phyloP scores from a whole-genome alignment of 352 stramenopile genomes.

The Phytophthora meadii region DNA sequence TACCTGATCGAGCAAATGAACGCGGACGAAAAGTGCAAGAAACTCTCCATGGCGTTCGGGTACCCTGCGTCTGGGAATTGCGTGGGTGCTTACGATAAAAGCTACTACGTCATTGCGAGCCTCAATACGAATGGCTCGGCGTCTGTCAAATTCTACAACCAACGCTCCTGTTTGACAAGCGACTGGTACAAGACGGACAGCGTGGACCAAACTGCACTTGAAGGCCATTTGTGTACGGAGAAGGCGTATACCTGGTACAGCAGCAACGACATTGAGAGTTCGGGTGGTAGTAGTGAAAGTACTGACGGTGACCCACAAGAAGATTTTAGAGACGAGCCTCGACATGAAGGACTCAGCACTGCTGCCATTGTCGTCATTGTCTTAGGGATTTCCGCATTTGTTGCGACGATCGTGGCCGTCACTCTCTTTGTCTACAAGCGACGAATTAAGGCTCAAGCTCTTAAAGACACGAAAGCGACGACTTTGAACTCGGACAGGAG shows the following conservation, averaged over 20 bases:
- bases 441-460: slow-evolving; percentile 8
- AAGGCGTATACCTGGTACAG: slow-evolving; percentile 33
- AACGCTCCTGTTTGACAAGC: slow-evolving; percentile 11
- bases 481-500: slow-evolving; percentile 22
- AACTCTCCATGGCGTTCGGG: slow-evolving; percentile 27
- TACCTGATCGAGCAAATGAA: slow-evolving; percentile 32
- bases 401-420: slow-evolving; percentile 21
- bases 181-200: slow-evolving; percentile 18
- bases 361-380: slow-evolving; percentile 10
- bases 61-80: slow-evolving; percentile 31
- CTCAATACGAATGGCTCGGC: slow-evolving; percentile 31
- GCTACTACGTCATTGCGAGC: slow-evolving; percentile 34
- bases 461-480: slow-evolving; percentile 23
- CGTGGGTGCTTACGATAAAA: slow-evolving; percentile 29
- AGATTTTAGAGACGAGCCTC: background rate
- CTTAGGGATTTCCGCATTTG: slow-evolving; percentile 10
- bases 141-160: slow-evolving; percentile 20
- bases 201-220: slow-evolving; percentile 15
- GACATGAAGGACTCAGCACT: slow-evolving; percentile 2
- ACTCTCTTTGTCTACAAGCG: slow-evolving; percentile 32
- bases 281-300: slow-evolving; percentile 5
- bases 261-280: slow-evolving; percentile 25
- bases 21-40: slow-evolving; percentile 16
- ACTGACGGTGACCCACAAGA: background rate
- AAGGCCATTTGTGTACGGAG: slow-evolving; percentile 21